Percentiles rank a stretch among this genome's conserved stretches.
These are phyloP conservation scores for Diversispora epigaea DNA, from an alignment of 192 early-diverging fungal genomes.

Conservation along the genomic window DNA sequence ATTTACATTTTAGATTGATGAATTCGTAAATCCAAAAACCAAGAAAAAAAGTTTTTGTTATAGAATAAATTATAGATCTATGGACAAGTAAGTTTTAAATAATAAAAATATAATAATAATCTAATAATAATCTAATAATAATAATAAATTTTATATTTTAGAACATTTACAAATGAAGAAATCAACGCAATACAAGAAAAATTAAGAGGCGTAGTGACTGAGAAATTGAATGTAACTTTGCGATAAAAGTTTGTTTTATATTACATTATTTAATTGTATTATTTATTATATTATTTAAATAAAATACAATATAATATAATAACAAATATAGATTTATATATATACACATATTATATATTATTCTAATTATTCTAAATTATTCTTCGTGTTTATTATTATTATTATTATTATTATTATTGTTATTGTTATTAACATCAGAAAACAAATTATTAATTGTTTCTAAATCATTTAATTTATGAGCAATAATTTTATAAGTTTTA, in stretches of 20 bases:
- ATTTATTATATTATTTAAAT: too few relatives aligned
- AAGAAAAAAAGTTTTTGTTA: conserved; percentile 82
- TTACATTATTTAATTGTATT: too few relatives aligned
- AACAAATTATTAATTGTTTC: too few relatives aligned
- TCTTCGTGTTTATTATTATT: too few relatives aligned
- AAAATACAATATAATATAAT: too few relatives aligned
- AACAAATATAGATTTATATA: too few relatives aligned
- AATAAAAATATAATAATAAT: not conserved
- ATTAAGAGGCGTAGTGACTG: conserved; percentile 63
- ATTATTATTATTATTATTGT: too few relatives aligned
- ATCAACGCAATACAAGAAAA: conserved; percentile 90
- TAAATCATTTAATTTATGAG: too few relatives aligned
- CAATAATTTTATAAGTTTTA: too few relatives aligned
- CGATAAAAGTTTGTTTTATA: conserved; percentile 48
- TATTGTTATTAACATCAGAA: too few relatives aligned
- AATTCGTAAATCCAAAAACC: conserved; percentile 86
- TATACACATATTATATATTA: too few relatives aligned
- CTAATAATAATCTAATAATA: not conserved
- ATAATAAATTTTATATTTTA: conserved; percentile 23
- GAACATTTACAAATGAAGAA: conserved; percentile 91
- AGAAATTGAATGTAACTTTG: conserved; percentile 72
- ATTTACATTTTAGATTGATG: conserved; percentile 66
- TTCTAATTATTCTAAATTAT: too few relatives aligned
- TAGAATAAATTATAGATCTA: conserved; percentile 92
- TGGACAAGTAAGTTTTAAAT: conserved; percentile 71